These are phyloP conservation scores for Exophiala aquamarina DNA, from an alignment of 2,329 filamentous ascomycete genomes.

Conservation along the genomic window DNA sequence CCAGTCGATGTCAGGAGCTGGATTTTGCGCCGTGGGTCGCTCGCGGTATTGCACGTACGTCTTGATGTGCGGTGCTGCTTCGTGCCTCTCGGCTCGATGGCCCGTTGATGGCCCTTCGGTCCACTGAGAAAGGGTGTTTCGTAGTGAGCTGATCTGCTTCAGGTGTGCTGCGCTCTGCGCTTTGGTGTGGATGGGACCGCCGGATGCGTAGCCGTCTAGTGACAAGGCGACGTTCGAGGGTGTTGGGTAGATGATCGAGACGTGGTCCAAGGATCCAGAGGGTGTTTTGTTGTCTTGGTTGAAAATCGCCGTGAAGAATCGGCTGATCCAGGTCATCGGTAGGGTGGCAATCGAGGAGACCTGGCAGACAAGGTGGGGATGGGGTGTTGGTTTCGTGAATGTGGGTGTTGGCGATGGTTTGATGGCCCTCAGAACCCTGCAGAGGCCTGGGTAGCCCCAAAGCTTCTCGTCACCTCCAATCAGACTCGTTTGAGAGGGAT, in stretches of 20 bases:
- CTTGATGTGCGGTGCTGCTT: slow-evolving; percentile 84
- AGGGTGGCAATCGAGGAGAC: slow-evolving; percentile 79
- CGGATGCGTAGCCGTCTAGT: slow-evolving; percentile 75
- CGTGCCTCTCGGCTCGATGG: slow-evolving; percentile 59
- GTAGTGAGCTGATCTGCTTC: slow-evolving; percentile 72
- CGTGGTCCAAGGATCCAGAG: slow-evolving; percentile 3
- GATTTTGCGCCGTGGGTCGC: slow-evolving; percentile 31
- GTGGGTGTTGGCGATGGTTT: slow-evolving; percentile 37
- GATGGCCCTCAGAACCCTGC: slow-evolving; percentile 58
- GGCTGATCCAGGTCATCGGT: slow-evolving; percentile 69
- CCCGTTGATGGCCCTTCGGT: slow-evolving; percentile 8
- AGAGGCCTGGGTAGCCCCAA: slow-evolving; percentile 77
- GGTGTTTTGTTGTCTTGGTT: slow-evolving; percentile 7
- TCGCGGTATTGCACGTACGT: slow-evolving; percentile 71
- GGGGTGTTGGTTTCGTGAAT: slow-evolving; percentile 30
- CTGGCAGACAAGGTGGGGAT: slow-evolving; percentile 39
- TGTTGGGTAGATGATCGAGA: slow-evolving; percentile 74
- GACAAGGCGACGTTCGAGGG: slow-evolving; percentile 73
- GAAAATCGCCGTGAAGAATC: slow-evolving; percentile 34
- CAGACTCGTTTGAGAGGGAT: too few relatives aligned
- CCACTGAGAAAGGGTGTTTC: slow-evolving; percentile 74
- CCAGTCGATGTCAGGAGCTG: slow-evolving; percentile 66
- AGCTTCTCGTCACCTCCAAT: slow-evolving; percentile 46
- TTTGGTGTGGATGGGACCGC: slow-evolving; percentile 79
- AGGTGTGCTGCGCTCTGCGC: slow-evolving; percentile 67